A percentile compares a stretch with the other conserved stretches of the same genome.
Evolutionary conservation across 768 basidiomycete species (phyloP).

Genomic region (Pleurotus sapidus): DNA sequence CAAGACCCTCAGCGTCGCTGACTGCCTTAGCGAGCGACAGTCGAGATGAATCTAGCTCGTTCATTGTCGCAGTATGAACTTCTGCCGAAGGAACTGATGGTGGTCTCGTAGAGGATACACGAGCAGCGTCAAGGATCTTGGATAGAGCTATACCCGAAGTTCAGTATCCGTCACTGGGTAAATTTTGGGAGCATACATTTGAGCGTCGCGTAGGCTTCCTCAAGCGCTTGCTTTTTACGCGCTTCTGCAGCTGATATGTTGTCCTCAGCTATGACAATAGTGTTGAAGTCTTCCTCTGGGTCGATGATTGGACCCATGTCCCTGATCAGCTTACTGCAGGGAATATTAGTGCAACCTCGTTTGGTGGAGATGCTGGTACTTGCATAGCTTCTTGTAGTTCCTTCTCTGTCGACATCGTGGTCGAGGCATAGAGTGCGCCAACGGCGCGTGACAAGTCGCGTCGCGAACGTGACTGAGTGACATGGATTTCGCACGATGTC

Average conservation of each 20-base stretch:
- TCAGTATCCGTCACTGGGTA: background rate
- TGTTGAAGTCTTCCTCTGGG: conserved; percentile 75
- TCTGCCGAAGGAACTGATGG: conserved; percentile 65
- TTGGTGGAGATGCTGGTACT: conserved; percentile 9
- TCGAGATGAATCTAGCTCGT: conserved; percentile 61
- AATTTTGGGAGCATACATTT: conserved; percentile 44
- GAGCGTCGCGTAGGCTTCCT: conserved; percentile 61
- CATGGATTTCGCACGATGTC: background rate
- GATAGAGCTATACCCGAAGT: conserved; percentile 47
- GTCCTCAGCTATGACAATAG: conserved; percentile 72
- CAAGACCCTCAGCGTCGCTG: conserved; percentile 63
- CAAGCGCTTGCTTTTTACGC: conserved; percentile 61
- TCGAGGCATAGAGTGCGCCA: background rate
- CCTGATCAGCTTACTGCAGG: conserved; percentile 52
- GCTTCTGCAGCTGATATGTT: conserved; percentile 58
- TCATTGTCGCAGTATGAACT: conserved; percentile 56
- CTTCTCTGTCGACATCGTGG: conserved; percentile 4
- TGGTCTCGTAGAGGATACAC: conserved; percentile 68
- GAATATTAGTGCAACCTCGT: background rate
- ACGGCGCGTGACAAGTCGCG: background rate
- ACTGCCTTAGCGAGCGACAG: conserved; percentile 72
- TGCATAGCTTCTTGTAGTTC: conserved; percentile 43
- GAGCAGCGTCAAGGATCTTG: conserved; percentile 64
- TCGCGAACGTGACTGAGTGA: background rate
- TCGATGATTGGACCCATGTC: conserved; percentile 74